A percentile compares a stretch with the other conserved stretches of the same genome.
phyloP scores from a whole-genome alignment of 345 rosid genomes.

The Populus davidiana region DNA sequence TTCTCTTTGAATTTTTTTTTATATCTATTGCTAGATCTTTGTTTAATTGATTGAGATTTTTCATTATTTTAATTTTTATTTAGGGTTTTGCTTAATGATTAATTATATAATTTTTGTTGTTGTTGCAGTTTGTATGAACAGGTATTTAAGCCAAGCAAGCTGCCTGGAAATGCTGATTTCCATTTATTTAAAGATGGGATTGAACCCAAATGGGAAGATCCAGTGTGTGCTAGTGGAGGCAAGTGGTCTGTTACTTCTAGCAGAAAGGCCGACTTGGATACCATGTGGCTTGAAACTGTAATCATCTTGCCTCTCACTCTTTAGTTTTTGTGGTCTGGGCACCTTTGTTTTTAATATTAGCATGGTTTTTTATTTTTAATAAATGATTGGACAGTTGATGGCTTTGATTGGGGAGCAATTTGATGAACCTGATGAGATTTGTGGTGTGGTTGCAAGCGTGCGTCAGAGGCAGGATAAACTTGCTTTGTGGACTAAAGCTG shows the following conservation, averaged over 20 bases:
- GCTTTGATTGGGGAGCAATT: conserved; percentile 95
- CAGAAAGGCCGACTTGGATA: conserved; percentile 55
- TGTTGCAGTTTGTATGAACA: conserved; percentile 67
- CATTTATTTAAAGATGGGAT: conserved; percentile 85
- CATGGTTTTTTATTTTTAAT: neutral
- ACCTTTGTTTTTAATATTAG: neutral
- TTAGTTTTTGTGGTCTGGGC: neutral
- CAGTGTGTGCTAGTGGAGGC: conserved; percentile 87
- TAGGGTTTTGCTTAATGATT: neutral
- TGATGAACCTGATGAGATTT: conserved; percentile 83
- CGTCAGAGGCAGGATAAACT: conserved; percentile 86
- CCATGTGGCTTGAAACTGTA: conserved; percentile 91
- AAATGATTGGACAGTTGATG: conserved; percentile 56
- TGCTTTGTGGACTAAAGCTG: conserved; percentile 86
- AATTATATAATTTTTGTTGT: neutral
- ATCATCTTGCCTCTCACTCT: neutral
- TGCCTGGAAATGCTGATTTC: conserved; percentile 59
- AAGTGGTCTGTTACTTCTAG: conserved; percentile 66
- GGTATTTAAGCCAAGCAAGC: conserved; percentile 73
- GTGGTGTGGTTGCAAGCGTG: conserved; percentile 88
- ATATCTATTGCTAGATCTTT: neutral
- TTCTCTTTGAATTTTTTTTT: neutral
- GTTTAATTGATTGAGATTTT: neutral
- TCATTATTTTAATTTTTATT: neutral
- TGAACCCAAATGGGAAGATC: conserved; percentile 99